Evolutionary conservation across 2,329 filamentous ascomycete genomes (phyloP), one percentile per base, ranked within the genome.

Genomic region (Stenocarpella maydis): DNA sequence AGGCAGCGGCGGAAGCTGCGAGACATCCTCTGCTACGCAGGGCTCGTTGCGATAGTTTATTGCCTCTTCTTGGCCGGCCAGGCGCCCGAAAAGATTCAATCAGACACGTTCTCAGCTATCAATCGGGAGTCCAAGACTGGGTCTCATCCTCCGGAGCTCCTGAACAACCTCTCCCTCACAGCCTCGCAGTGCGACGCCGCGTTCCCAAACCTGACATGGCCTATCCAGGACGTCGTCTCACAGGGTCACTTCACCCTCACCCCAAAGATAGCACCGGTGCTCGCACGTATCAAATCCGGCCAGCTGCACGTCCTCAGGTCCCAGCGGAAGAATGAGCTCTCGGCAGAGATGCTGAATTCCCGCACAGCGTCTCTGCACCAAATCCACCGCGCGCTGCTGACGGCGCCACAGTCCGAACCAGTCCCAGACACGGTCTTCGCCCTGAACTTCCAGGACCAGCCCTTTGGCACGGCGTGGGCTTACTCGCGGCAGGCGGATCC

Each of bases 281-380:
- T 85, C 65, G 82, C 78, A 9, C 79, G 80, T 65, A 82, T 86
- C 52, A 78, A 79, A 71, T 73, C 82, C 73, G 81, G 81, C 21
- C 63, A 82, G 79, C 79, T 87, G 15, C 82, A 78, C 71, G 81
- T 87, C 67, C 78, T 86, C 67, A 80, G 82, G 41, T 77, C 80
- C 7, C 80, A 83, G 58, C 76, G 79, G 19, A 76, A 76, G 26
- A 74, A 72, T 10, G 82, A 84, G 55, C 75, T 85, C 28, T 83
- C 82, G 8, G 69, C 73, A 17, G 80, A 82, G 64, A 86, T 85
- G 84, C 75, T 82, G 12, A 77, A 79, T 71, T 84, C 85, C 70
- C 83, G 84, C 61, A 80, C 80, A 45, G 84, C 86, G n/a, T 82
- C 83, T 12, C 81, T 89, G 1, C 82, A 86, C 74, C 84, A 86